Base-by-base conservation (phyloP, 2,329 filamentous ascomycete species). In the Fusarium aywerte region DNA sequence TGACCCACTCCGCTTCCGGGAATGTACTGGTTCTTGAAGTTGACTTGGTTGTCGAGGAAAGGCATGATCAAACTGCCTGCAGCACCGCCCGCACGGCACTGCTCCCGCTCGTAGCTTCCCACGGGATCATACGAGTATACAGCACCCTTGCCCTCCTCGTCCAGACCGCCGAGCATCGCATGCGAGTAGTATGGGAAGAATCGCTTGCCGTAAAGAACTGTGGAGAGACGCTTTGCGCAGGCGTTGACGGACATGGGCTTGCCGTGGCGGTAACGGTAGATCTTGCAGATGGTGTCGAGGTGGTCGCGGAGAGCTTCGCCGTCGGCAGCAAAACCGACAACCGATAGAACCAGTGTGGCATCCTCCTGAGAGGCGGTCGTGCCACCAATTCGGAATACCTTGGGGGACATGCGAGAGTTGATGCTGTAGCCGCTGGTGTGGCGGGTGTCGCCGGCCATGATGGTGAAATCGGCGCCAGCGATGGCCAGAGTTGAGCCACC, bases 111-210 rank as follows among this genome's bases (percentile, higher is more conserved):
- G 82, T 98, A 99, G 78, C 92, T 97, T 72, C 96, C 96, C 39
- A 99, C 96, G 1, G 96, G 96, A 77, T 99, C 96, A 82, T 99
- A 99, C 68, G 92, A 96, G 85, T 97, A 99, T 64, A 99, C 86
- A 53, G 95, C 95, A 60, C 96, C 96, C 79, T 90, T 92, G 73
- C 96, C 96, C 66, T 98, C 90, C 82, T 98, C 96, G 74, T 99
- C 96, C 65, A 99, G 82, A 20, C 96, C 96, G 44, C 92, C 96
- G 44, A 99, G 85, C 78, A 99, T 98, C 31, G 95, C 95, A 75
- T 95, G 89, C 59, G 96, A 92, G 80, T 99, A 99, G 87, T 97
- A 99, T 21, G 96, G 96, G 85, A 99, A 99, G 85, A 99, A 99
- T 47, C 96, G 92, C 84, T 98, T 98, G 80, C 90, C 86, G 84